Percentiles rank a stretch among this genome's conserved stretches.
Evolutionary conservation across 2,329 filamentous ascomycete genomes (phyloP).

Genomic region (Penicillium sp.): DNA sequence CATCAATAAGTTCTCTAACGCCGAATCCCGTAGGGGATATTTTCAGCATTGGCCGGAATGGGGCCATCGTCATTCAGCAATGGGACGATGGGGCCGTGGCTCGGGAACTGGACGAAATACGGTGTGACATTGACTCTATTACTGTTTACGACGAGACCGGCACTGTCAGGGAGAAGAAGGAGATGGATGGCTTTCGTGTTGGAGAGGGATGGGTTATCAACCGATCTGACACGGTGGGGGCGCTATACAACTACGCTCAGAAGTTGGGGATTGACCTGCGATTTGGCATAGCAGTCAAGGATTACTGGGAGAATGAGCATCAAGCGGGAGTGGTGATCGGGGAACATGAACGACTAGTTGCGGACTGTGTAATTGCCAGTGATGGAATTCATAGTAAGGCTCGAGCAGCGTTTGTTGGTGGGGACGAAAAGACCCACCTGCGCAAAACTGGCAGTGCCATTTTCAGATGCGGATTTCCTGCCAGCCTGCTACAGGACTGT

Average conservation of each 20-base stretch:
- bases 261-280: background rate
- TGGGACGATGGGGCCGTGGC: slow-evolving; percentile 1
- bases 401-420: background rate
- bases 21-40: background rate
- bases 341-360: background rate
- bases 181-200: background rate
- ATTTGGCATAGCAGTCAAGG: background rate
- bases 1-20: too few species aligned
- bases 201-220: background rate
- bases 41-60: background rate
- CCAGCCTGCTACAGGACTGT: background rate
- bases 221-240: background rate
- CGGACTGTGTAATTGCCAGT: slow-evolving; percentile 1
- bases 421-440: too few species aligned
- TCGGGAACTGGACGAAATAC: background rate
- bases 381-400: slow-evolving; percentile 2
- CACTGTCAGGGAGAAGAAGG: background rate
- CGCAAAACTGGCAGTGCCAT: background rate
- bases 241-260: background rate
- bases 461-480: background rate
- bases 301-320: slow-evolving; percentile 3
- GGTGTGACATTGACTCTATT: background rate
- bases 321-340: background rate
- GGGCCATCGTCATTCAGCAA: background rate
- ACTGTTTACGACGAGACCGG: background rate